Percentiles rank a stretch among this genome's conserved stretches.
Conservation (phyloP, 768 basidiomycete species). For the Pisolithus tinctorius region DNA sequence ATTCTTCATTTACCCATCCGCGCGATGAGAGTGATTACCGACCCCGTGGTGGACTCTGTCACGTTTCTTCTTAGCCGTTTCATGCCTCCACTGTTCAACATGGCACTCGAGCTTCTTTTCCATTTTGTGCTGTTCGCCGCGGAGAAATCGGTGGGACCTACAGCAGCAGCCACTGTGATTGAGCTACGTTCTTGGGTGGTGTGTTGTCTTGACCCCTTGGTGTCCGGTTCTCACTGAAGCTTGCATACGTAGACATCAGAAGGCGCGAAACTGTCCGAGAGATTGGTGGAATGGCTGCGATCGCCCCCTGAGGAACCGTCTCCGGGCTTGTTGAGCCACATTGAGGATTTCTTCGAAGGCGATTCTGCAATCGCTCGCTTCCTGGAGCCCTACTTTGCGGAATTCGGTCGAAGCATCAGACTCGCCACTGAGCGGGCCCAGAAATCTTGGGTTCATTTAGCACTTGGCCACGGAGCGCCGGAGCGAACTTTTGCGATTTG, state of each 20-base stretch:
- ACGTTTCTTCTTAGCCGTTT: constrained; percentile 46
- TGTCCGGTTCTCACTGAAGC: constrained; percentile 3
- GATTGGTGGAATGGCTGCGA: constrained; percentile 20
- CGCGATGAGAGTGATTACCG: constrained; percentile 73
- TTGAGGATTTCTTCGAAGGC: constrained; percentile 32
- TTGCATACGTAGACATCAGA: constrained; percentile 23
- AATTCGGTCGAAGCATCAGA: constrained; percentile 51
- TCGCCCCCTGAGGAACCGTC: constrained; percentile 18
- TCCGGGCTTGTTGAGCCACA: constrained; percentile 9
- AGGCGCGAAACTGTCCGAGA: constrained; percentile 19
- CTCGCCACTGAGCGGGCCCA: constrained; percentile 32
- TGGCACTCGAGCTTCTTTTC: constrained; percentile 16
- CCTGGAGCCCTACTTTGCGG: constrained; percentile 57
- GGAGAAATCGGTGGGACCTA: constrained; percentile 26
- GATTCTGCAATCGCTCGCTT: constrained; percentile 31
- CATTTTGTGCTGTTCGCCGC: constrained; percentile 23
- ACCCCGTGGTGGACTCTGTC: constrained; percentile 70
- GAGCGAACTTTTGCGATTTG: constrained; percentile 65
- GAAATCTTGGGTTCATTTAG: constrained; percentile 51
- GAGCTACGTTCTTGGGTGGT: constrained; percentile 34
- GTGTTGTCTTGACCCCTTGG: constrained; percentile 9
- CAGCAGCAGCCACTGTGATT: constrained; percentile 21
- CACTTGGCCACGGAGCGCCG: constrained; percentile 54
- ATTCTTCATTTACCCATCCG: constrained; percentile 74
- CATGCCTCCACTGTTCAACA: constrained; percentile 38